A percentile compares a stretch with the other conserved stretches of the same genome.
These are phyloP conservation scores for Volvox reticuliferus DNA, from an alignment of 139 green algal species.

Conservation along the genomic window DNA sequence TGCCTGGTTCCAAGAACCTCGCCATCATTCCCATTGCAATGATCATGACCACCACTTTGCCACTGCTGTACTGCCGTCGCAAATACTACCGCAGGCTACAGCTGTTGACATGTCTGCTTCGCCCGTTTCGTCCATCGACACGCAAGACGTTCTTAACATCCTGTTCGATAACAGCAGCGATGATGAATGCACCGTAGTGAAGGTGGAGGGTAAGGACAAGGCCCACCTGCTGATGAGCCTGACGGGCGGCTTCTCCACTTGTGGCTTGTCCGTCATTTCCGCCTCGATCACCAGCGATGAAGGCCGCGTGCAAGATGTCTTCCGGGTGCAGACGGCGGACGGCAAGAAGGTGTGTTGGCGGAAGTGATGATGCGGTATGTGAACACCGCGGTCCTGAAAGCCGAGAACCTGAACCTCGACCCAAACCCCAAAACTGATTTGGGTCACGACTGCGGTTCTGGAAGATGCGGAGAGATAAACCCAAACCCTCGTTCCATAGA, in stretches of 20 bases:
- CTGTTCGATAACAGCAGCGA: conserved; percentile 74
- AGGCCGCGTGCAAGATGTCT: conserved; percentile 79
- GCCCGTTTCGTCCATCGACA: conserved; percentile 23
- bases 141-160: conserved; percentile 53
- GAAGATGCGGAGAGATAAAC: too few species aligned
- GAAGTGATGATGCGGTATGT: too few species aligned
- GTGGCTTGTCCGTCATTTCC: conserved; percentile 76
- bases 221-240: conserved; percentile 76
- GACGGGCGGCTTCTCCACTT: conserved; percentile 70
- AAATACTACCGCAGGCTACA: neutral
- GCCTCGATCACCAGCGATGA: conserved; percentile 78
- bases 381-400: too few species aligned
- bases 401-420: too few species aligned
- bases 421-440: too few species aligned
- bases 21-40: too few species aligned
- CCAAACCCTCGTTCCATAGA: too few species aligned
- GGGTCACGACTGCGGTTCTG: too few species aligned
- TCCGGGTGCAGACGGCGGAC: conserved; percentile 72
- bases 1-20: too few species aligned
- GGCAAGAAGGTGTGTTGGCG: conserved; percentile 65
- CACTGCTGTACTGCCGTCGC: too few species aligned
- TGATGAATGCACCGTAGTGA: conserved; percentile 64
- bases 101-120: conserved; percentile 34
- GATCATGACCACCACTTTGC: too few species aligned
- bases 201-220: conserved; percentile 70